Evolutionary conservation across 768 basidiomycete species (phyloP).

Genomic region (Grammothele lineata): DNA sequence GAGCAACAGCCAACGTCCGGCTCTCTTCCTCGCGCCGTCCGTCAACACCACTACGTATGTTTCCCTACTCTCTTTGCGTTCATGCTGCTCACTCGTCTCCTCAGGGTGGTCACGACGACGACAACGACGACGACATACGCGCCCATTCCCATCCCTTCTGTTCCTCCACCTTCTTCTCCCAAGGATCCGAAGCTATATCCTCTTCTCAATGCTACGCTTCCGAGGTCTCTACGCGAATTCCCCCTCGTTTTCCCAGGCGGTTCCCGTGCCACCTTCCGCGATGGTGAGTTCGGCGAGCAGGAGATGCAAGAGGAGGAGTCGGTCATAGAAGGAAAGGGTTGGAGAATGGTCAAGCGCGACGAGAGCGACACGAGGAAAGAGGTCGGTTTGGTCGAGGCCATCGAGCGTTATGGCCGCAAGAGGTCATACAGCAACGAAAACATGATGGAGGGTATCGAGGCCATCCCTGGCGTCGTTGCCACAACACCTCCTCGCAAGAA

Average conservation of each 20-base stretch:
- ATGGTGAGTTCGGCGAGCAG: conserved; percentile 57
- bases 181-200: conserved; percentile 81
- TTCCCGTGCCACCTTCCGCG: conserved; percentile 73
- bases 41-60: conserved; percentile 82
- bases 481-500: conserved; percentile 70
- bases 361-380: conserved; percentile 47
- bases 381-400: conserved; percentile 71
- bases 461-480: conserved; percentile 42
- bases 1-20: conserved; percentile 61
- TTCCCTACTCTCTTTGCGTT: not conserved
- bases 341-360: conserved; percentile 72
- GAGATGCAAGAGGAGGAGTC: conserved; percentile 73
- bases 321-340: conserved; percentile 59
- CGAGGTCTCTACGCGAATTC: conserved; percentile 67
- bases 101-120: conserved; percentile 85
- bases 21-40: conserved; percentile 71
- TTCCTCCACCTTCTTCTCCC: conserved; percentile 67
- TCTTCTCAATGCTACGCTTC: conserved; percentile 70
- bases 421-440: conserved; percentile 49
- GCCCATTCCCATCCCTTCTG: conserved; percentile 75
- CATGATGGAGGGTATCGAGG: conserved; percentile 75
- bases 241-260: conserved; percentile 80
- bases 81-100: conserved; percentile 4
- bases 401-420: conserved; percentile 73
- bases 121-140: conserved; percentile 88